phyloP scores from a whole-genome alignment of 257 asterid species.

The Rauvolfia tetraphylla region DNA sequence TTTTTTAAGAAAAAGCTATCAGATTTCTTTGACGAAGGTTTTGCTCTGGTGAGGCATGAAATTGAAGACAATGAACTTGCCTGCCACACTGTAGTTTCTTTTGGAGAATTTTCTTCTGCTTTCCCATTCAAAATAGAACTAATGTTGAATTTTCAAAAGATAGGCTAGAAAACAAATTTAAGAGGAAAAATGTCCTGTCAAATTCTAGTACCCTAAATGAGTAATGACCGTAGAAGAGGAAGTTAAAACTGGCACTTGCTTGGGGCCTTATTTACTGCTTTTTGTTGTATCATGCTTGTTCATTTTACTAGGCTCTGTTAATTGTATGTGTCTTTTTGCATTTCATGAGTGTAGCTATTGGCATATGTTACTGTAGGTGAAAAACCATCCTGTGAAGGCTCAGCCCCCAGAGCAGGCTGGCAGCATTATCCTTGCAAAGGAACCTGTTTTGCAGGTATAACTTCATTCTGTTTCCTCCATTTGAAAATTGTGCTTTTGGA shows the following conservation, averaged over 20 bases:
- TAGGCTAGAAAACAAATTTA: neutral
- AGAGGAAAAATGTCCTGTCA: neutral
- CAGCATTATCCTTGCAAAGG: slow-evolving; percentile 76
- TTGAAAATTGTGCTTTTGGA: neutral
- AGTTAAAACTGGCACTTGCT: neutral
- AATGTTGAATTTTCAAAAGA: neutral
- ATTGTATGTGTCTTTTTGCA: neutral
- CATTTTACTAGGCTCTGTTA: neutral
- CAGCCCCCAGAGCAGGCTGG: slow-evolving; percentile 85
- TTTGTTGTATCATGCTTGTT: neutral
- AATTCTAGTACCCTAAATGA: neutral
- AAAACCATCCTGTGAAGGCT: slow-evolving; percentile 87
- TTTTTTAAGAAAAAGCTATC: neutral
- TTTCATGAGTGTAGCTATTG: neutral
- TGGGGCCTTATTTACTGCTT: neutral
- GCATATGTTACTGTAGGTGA: slow-evolving; percentile 43
- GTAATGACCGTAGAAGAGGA: neutral
- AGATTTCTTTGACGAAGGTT: neutral
- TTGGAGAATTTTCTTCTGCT: neutral
- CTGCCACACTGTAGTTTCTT: neutral
- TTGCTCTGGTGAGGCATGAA: neutral
- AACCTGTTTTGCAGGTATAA: slow-evolving; percentile 76
- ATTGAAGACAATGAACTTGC: neutral
- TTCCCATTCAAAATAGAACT: neutral
- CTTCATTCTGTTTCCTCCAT: neutral